Conservation (phyloP, 352 stramenopile genomes). For the Phytophthora chlamydospora region DNA sequence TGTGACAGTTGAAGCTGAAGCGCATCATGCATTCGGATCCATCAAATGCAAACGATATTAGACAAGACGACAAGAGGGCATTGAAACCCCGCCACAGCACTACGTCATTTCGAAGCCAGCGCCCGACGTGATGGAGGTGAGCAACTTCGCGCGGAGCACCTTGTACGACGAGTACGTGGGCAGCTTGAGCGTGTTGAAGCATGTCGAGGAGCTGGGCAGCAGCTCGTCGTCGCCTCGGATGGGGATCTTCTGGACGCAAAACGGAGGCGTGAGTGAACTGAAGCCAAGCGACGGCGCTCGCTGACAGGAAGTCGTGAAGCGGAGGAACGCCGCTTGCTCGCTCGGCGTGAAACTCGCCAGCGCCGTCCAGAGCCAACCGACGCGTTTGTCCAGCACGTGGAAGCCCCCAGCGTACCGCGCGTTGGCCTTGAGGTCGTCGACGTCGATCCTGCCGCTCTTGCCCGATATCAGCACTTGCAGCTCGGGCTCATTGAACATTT, state of each 20-base stretch:
- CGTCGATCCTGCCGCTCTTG: slow-evolving; percentile 60
- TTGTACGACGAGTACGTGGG: slow-evolving; percentile 96
- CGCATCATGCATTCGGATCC: too few relatives aligned
- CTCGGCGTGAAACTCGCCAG: slow-evolving; percentile 77
- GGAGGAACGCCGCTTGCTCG: slow-evolving; percentile 91
- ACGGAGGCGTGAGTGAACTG: slow-evolving; percentile 91
- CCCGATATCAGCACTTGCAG: slow-evolving; percentile 95
- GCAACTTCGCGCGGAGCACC: slow-evolving; percentile 92
- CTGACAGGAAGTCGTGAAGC: slow-evolving; percentile 96
- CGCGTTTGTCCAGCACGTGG: slow-evolving; percentile 82
- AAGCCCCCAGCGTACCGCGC: slow-evolving; percentile 94
- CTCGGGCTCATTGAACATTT: slow-evolving; percentile 97
- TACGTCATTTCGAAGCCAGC: slow-evolving; percentile 97
- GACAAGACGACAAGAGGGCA: too few relatives aligned
- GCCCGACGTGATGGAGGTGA: slow-evolving; percentile 93
- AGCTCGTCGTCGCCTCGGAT: slow-evolving; percentile 81
- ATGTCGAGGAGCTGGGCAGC: slow-evolving; percentile 94
- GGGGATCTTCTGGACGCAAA: slow-evolving; percentile 90
- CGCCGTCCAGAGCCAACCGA: slow-evolving; percentile 75
- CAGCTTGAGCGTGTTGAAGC: slow-evolving; percentile 98
- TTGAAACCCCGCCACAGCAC: too few relatives aligned
- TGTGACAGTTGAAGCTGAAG: too few relatives aligned
- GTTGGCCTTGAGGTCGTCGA: slow-evolving; percentile 88
- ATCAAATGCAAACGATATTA: slow-evolving; percentile 11
- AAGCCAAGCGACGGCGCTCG: slow-evolving; percentile 96